A percentile compares a stretch with the other conserved stretches of the same genome.
Evolutionary conservation across 2,329 filamentous ascomycete genomes (phyloP).

Genomic region (Diaporthe aspalathi): DNA sequence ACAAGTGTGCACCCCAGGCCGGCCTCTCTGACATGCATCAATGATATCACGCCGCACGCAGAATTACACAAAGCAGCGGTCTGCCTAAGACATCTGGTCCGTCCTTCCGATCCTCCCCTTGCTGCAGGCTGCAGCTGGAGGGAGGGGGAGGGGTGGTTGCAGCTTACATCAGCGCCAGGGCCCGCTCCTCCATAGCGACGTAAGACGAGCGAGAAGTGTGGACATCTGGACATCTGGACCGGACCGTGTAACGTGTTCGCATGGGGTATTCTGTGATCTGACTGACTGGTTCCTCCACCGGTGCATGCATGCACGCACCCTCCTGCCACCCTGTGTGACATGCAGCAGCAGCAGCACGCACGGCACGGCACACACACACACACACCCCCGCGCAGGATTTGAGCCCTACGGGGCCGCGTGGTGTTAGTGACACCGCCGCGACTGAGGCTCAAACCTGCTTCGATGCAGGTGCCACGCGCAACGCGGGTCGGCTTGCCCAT

Average conservation of each 20-base stretch:
- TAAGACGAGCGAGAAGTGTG: conserved; percentile 32
- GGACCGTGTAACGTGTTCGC: conserved; percentile 22
- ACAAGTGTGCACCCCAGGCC: too few species aligned
- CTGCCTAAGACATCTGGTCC: conserved; percentile 26
- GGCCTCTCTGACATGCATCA: too few species aligned
- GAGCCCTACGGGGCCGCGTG: conserved; percentile 30
- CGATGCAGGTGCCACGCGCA: neutral
- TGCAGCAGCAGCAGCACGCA: too few species aligned
- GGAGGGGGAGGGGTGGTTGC: too few species aligned
- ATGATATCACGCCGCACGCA: too few species aligned
- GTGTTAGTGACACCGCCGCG: conserved; percentile 34
- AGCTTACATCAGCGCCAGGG: conserved; percentile 38
- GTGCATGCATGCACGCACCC: neutral
- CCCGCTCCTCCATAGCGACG: conserved; percentile 5
- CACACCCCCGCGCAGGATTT: conserved; percentile 11
- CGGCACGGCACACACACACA: too few species aligned
- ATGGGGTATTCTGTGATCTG: neutral
- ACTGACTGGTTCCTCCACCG: conserved; percentile 3
- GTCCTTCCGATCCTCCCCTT: neutral
- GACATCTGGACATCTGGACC: too few species aligned
- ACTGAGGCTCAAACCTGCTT: conserved; percentile 30
- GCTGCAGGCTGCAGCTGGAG: neutral
- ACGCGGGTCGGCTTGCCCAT: neutral
- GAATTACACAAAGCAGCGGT: conserved; percentile 28
- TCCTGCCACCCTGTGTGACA: neutral